A percentile compares a stretch with the other conserved stretches of the same genome.
Conservation (phyloP, 2,329 filamentous ascomycete species). For the Beauveria rudraprayagi region DNA sequence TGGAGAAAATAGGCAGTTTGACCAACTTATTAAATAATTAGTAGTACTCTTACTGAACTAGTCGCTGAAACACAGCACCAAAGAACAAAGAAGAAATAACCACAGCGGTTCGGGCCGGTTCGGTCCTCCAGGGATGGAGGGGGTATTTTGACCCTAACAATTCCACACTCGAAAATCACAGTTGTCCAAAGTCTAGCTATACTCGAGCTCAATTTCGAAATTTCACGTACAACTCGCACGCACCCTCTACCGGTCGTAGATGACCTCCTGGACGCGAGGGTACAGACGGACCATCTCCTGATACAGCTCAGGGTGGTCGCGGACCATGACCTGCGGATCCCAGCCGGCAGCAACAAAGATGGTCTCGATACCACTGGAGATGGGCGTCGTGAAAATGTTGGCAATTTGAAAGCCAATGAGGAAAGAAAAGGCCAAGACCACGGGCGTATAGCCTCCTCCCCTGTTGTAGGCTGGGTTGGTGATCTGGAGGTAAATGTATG, state of each 20-base stretch:
- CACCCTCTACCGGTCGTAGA: conserved; percentile 31
- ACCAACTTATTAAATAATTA: background rate
- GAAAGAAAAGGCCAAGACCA: conserved; percentile 79
- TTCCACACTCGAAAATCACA: background rate
- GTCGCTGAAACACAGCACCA: background rate
- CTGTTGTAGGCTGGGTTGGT: conserved; percentile 73
- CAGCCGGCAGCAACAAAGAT: conserved; percentile 75
- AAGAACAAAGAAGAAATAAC: background rate
- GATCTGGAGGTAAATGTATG: conserved; percentile 80
- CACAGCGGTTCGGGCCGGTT: background rate
- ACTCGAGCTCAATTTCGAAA: background rate
- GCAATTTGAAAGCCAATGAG: conserved; percentile 84
- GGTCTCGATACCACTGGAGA: conserved; percentile 83
- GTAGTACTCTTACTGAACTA: background rate
- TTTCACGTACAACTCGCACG: background rate
- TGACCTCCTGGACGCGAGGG: conserved; percentile 71
- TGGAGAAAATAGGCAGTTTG: background rate
- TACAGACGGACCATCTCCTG: conserved; percentile 72
- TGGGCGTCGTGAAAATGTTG: conserved; percentile 80
- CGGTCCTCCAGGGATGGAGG: background rate
- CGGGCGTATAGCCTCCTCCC: conserved; percentile 59
- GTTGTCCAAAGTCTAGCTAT: background rate
- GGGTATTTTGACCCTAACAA: background rate
- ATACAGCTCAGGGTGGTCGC: conserved; percentile 77
- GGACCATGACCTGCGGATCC: conserved; percentile 66